Conservation (phyloP, 352 stramenopile genomes). For the Halophytophthora polymorphica region DNA sequence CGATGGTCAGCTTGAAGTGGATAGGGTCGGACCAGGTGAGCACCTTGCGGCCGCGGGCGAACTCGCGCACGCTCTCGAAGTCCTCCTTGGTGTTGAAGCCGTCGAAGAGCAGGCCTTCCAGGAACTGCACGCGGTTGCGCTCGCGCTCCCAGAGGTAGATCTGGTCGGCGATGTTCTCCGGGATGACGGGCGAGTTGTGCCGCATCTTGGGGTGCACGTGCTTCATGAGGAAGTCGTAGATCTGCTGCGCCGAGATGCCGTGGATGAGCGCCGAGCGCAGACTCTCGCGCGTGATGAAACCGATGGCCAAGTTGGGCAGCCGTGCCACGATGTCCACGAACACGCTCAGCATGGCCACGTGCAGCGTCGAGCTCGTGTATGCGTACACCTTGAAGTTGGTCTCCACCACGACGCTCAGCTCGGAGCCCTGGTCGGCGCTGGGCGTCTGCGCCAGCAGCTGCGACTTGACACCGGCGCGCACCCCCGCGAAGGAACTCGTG, state of each 20-base stretch:
- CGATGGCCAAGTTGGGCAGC: slow-evolving; percentile 89
- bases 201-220: slow-evolving; percentile 85
- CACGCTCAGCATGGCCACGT: slow-evolving; percentile 91
- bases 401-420: slow-evolving; percentile 80
- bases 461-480: slow-evolving; percentile 40
- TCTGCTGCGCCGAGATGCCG: slow-evolving; percentile 89
- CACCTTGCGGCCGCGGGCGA: slow-evolving; percentile 62
- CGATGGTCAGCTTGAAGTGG: slow-evolving; percentile 77
- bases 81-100: slow-evolving; percentile 83
- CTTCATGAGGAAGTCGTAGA: slow-evolving; percentile 91
- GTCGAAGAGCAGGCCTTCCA: slow-evolving; percentile 83
- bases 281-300: slow-evolving; percentile 89
- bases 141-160: slow-evolving; percentile 91
- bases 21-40: slow-evolving; percentile 81
- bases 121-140: slow-evolving; percentile 84
- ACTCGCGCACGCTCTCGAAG: slow-evolving; percentile 76
- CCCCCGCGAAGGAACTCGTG: slow-evolving; percentile 41
- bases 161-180: slow-evolving; percentile 89
- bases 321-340: slow-evolving; percentile 90
- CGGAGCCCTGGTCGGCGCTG: slow-evolving; percentile 30
- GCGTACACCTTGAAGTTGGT: slow-evolving; percentile 93
- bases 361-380: slow-evolving; percentile 87
- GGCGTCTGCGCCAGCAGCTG: slow-evolving; percentile 36
- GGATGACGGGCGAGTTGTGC: slow-evolving; percentile 68
- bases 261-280: slow-evolving; percentile 86